These are phyloP conservation scores for Handroanthus guayacan DNA, from an alignment of 257 asterid species.

Conservation along the genomic window DNA sequence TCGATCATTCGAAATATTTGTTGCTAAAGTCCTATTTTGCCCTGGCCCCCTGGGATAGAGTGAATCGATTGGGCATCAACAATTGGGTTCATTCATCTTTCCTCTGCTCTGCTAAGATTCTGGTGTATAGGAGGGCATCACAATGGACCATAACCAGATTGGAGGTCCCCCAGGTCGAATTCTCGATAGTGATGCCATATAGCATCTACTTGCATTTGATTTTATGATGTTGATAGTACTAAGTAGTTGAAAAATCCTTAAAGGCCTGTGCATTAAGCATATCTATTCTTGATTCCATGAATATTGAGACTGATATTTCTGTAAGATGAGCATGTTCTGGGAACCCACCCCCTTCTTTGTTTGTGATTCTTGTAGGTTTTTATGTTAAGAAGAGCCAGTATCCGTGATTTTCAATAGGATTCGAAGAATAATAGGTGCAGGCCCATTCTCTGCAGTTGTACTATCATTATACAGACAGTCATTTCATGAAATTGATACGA, in stretches of 20 bases:
- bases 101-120: neutral
- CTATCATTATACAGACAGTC: slow-evolving; percentile 24
- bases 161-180: slow-evolving; percentile 9
- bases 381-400: neutral
- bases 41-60: neutral
- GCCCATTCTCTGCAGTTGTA: slow-evolving; percentile 20
- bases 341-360: neutral
- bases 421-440: slow-evolving; percentile 15
- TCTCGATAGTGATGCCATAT: slow-evolving; percentile 19
- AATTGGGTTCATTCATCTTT: slow-evolving; percentile 8
- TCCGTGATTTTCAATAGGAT: slow-evolving; percentile 6
- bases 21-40: neutral
- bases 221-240: slow-evolving; percentile 10
- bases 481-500: slow-evolving; percentile 17
- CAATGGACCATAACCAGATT: slow-evolving; percentile 26
- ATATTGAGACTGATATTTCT: neutral
- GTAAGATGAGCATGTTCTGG: neutral
- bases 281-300: neutral
- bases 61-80: too few species aligned
- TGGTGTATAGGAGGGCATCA: neutral
- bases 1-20: neutral
- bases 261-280: neutral
- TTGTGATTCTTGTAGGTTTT: neutral
- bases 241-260: neutral
- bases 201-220: neutral